Evolutionary conservation across 768 basidiomycete species (phyloP), one percentile per base, ranked within the genome.

Genomic region (Lactifluus volemus): DNA sequence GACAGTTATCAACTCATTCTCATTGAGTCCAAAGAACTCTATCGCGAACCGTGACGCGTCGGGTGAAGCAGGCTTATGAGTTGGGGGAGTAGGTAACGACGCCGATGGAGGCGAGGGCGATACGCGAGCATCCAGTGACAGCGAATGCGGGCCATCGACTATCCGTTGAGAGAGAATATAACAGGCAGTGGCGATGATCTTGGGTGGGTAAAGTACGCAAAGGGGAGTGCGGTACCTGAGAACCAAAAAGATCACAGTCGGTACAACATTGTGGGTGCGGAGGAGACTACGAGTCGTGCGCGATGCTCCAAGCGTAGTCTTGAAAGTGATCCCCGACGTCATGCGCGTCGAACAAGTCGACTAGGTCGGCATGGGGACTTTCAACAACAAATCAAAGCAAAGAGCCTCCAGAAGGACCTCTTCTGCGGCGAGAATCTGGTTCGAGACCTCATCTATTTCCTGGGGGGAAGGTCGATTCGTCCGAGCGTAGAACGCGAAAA

Each of bases 231-330:
- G 81, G 72, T 85, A 89, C 55, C 91, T 92, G 68, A 49, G 19
- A 58, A 44, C 29, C 51, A 39, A 34, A 44, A 47, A 56, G 42
- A 56, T 51, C 44, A 55, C 15, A 49, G 45, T 17, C 30, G 64
- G 41, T 32, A 45, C 45, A 1, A 58, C 36, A 25, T 55, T 53
- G 21, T 6, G 29, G 49, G 30, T 32, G 51, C 44, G 45, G 29
- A 59, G 30, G 52, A 36, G 39, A 80, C 79, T 73, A 92, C 91
- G 91, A 90, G 75, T 93, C 91, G 72, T 91, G 88, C 14, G 89
- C 86, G 53, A 93, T 77, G 63, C 88, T 89, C 92, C 90, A 93
- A 12, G 89, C 84, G 68, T 82, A 85, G 68, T 91, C 89, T 70
- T 88, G 83, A 39, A 86, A 70, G 38, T 76, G 71, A 19, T 69